Evolutionary conservation across 331 rosid genomes (phyloP).

Genomic region (Pyracantha coccinea): DNA sequence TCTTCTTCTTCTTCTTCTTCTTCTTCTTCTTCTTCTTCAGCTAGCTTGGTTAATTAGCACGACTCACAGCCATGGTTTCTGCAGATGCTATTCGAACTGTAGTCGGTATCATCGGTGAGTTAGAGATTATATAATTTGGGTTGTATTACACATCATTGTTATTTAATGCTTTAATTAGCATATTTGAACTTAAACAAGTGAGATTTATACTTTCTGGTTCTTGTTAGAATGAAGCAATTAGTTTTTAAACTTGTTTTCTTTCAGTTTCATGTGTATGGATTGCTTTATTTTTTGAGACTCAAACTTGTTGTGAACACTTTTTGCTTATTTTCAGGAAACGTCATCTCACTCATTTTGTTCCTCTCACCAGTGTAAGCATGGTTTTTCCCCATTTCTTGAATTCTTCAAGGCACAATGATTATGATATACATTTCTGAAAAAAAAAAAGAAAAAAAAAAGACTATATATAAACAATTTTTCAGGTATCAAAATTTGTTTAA

Average conservation of each 20-base stretch:
- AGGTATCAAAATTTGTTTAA: background rate
- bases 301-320: background rate
- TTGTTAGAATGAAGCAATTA: background rate
- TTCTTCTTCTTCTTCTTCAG: background rate
- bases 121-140: background rate
- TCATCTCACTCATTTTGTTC: slow-evolving; percentile 63
- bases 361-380: slow-evolving; percentile 71
- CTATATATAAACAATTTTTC: background rate
- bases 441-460: background rate
- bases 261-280: background rate
- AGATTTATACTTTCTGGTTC: background rate
- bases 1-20: background rate
- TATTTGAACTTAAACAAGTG: background rate
- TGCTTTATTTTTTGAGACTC: background rate
- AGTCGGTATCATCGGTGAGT: slow-evolving; percentile 64
- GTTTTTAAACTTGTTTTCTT: background rate
- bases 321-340: slow-evolving; percentile 54
- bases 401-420: background rate
- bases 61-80: slow-evolving; percentile 39
- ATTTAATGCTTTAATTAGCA: background rate
- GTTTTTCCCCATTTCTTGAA: background rate
- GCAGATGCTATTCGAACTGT: slow-evolving; percentile 50
- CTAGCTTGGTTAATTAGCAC: background rate
- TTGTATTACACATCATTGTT: background rate
- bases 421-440: background rate